A percentile compares a stretch with the other conserved stretches of the same genome.
Evolutionary conservation across 805 yeast genomes (phyloP).

Genomic region (Cephaloascus fragrans): DNA sequence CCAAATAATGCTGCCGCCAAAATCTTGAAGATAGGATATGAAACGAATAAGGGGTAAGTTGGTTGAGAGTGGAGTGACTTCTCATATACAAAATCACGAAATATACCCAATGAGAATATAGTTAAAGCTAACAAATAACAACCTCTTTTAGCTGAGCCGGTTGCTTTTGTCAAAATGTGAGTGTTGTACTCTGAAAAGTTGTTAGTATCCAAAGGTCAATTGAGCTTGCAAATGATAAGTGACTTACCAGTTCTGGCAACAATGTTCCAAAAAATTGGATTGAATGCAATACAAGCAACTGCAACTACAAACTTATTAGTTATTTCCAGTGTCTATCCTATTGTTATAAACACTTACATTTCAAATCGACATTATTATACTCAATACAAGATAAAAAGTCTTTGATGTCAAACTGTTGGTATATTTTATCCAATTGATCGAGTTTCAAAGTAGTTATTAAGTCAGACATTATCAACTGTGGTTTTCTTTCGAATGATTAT

Average conservation of each 20-base stretch:
- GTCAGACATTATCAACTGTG: too few species aligned
- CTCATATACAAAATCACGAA: slow-evolving; percentile 70
- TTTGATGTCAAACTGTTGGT: too few species aligned
- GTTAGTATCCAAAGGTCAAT: neutral
- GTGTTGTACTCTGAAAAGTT: slow-evolving; percentile 55
- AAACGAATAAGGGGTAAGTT: slow-evolving; percentile 41
- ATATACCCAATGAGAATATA: slow-evolving; percentile 78
- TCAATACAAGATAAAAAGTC: too few species aligned
- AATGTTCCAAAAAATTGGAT: slow-evolving; percentile 93
- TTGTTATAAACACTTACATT: too few species aligned
- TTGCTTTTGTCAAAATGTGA: slow-evolving; percentile 63
- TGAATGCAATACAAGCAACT: slow-evolving; percentile 67
- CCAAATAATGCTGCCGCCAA: slow-evolving; percentile 48
- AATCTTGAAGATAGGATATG: slow-evolving; percentile 23
- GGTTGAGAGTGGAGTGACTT: slow-evolving; percentile 67
- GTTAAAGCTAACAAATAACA: slow-evolving; percentile 79
- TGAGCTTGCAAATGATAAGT: too few species aligned
- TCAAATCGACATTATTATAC: too few species aligned
- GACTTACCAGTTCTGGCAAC: slow-evolving; percentile 62
- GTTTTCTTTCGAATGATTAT: too few species aligned
- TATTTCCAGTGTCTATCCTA: too few species aligned
- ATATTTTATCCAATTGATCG: too few species aligned
- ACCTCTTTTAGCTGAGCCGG: slow-evolving; percentile 61
- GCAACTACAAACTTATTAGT: slow-evolving; percentile 26
- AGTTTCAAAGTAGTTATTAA: too few species aligned